Evolutionary conservation across 2,329 filamentous ascomycete species (phyloP).

Genomic region (Paraconiothyrium brasiliense): DNA sequence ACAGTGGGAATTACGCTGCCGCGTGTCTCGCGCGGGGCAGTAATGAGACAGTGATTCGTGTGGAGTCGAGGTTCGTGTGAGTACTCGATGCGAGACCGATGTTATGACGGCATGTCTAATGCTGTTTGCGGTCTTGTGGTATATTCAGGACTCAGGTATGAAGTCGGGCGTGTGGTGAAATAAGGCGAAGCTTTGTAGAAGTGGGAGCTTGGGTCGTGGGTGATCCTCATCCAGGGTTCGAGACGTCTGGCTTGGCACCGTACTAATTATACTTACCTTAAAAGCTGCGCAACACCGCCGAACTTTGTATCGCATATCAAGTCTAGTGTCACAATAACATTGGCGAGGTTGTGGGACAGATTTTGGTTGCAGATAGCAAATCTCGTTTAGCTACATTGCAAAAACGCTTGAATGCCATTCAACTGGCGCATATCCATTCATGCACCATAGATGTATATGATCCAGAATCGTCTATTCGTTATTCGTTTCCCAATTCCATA

Average conservation of each 20-base stretch:
- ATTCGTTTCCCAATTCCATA: slow-evolving; percentile 7
- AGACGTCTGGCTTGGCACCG: slow-evolving; percentile 14
- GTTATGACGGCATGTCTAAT: slow-evolving; percentile 1
- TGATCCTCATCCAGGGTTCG: slow-evolving; percentile 11
- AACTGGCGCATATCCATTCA: background rate
- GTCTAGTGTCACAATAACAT: background rate
- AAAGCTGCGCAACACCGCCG: background rate
- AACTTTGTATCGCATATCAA: background rate
- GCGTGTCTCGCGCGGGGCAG: background rate
- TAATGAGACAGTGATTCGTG: background rate
- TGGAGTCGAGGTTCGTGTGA: background rate
- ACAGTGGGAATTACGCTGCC: too few relatives aligned
- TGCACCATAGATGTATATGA: slow-evolving; percentile 8
- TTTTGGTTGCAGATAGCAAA: slow-evolving; percentile 2
- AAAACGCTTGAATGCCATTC: slow-evolving; percentile 2
- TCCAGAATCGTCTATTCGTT: slow-evolving; percentile 11
- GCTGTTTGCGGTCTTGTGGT: too few relatives aligned
- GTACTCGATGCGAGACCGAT: background rate
- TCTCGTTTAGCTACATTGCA: slow-evolving; percentile 10
- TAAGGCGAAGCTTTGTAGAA: background rate
- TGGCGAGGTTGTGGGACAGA: background rate
- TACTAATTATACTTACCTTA: background rate
- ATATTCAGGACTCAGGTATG: too few relatives aligned
- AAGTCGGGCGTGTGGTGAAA: background rate
- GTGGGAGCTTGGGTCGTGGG: slow-evolving; percentile 3